A percentile compares a stretch with the other conserved stretches of the same genome.
Evolutionary conservation across 73 alveolate genomes (phyloP).

Genomic region (Paraurostyla sp.): DNA sequence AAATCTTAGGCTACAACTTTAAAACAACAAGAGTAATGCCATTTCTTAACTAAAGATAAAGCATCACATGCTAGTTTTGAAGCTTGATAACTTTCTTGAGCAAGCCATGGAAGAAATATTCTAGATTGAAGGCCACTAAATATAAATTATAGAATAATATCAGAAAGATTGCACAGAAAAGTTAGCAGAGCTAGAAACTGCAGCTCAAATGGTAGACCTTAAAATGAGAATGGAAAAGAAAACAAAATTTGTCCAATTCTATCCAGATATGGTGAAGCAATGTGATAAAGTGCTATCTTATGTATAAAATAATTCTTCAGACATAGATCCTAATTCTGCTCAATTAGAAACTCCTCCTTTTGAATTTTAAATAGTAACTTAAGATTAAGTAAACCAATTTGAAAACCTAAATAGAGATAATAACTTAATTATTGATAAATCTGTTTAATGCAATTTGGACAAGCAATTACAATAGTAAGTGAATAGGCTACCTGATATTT

Average conservation of each 20-base stretch:
- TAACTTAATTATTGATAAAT: background rate
- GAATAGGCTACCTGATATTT: background rate
- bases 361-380: background rate
- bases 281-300: background rate
- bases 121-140: background rate
- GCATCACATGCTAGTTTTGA: slow-evolving; percentile 44
- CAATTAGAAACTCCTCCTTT: slow-evolving; percentile 4
- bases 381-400: background rate
- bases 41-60: slow-evolving; percentile 12
- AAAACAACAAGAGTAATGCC: background rate
- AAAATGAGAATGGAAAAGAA: slow-evolving; percentile 46
- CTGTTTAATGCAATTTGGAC: slow-evolving; percentile 16
- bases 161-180: background rate
- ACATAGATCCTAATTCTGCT: background rate
- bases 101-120: slow-evolving; percentile 32
- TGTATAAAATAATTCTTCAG: background rate
- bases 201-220: background rate
- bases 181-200: background rate
- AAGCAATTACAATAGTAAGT: background rate
- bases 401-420: background rate
- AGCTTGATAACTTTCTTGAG: slow-evolving; percentile 9
- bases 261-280: slow-evolving; percentile 42
- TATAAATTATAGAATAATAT: background rate
- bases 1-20: background rate
- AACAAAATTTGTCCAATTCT: slow-evolving; percentile 37